Base-by-base conservation (phyloP, 108 stramenopile species). In the Fragilaria crotonensis region DNA sequence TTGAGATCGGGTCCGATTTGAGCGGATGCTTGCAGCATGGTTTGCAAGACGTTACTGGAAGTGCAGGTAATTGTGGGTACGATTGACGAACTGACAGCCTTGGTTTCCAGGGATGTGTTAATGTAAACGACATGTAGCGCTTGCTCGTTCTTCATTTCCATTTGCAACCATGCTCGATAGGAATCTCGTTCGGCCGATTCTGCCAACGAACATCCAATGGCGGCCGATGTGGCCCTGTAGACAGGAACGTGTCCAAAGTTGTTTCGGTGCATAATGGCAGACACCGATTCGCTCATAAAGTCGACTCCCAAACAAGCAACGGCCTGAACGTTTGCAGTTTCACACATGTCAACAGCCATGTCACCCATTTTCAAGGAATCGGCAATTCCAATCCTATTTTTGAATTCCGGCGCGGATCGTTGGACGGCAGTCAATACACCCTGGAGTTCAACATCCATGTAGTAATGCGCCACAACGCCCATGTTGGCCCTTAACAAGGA, bases 371-470 rank as follows among this genome's bases (percentile, higher is more conserved):
- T 87, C 3, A 97, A 73, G 5, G 93, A 93, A 72, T 97, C 96
- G 50, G 93, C 93, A 52, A 97, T 89, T 30, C 78, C 79, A 22
- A 97, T 84, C 20, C 85, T 67, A n/a, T n/a, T n/a, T n/a, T n/a
- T n/a, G 21, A 68, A 44, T 17, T 64, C 57, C 22, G 72, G 75
- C 30, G 54, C 50, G 17, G 49, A 57, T 32, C 60, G 50, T 50
- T 73, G 60, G n/a, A 90, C 64, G 11, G 89, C 79, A 45, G 72
- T 70, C 49, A 92, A 64, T n/a, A 89, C 77, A 41, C 90, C 91
- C 67, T 96, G 96, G 53, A 97, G 65, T 71, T 97, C 96, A 25
- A 95, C 93, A 64, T 97, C 96, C 96, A 97, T 97, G 78, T 97
- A 97, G 63, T 93, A 97, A 58, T 97, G 96, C 5, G 94, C 96